phyloP scores from a whole-genome alignment of 768 basidiomycete species.

The Podaxis sp. region DNA sequence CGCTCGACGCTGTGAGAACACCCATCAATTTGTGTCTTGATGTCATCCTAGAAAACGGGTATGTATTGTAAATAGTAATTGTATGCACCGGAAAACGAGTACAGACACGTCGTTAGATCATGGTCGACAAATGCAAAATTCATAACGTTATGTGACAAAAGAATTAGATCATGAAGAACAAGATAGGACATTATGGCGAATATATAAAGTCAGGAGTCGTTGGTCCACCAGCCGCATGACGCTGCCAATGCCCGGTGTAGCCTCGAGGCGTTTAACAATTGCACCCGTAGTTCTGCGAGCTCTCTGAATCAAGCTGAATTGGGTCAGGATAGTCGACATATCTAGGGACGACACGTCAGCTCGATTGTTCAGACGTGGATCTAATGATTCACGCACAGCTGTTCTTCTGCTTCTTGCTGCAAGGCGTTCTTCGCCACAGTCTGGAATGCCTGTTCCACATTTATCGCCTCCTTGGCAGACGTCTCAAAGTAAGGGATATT shows the following conservation, averaged over 20 bases:
- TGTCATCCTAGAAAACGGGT: not conserved
- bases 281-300: conserved; percentile 88
- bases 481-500: conserved; percentile 99
- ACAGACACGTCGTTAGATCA: conserved; percentile 11
- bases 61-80: conserved; percentile 14
- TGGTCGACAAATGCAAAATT: conserved; percentile 12
- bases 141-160: conserved; percentile 10
- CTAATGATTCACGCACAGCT: conserved; percentile 58
- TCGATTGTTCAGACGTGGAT: conserved; percentile 13
- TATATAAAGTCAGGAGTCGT: conserved; percentile 10
- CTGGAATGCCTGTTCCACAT: conserved; percentile 99
- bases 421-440: conserved; percentile 99
- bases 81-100: conserved; percentile 5
- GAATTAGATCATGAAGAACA: conserved; percentile 15
- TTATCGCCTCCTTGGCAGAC: conserved; percentile 99
- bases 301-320: conserved; percentile 94
- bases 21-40: not conserved
- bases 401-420: conserved; percentile 95
- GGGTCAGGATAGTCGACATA: conserved; percentile 99
- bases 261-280: conserved; percentile 57
- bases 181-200: conserved; percentile 13
- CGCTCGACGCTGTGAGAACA: conserved; percentile 4
- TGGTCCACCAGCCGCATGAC: conserved; percentile 4
- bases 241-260: conserved; percentile 2
- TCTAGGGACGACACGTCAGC: conserved; percentile 39